Base-by-base conservation (phyloP, 2,329 filamentous ascomycete genomes). In the Nemania abortiva region DNA sequence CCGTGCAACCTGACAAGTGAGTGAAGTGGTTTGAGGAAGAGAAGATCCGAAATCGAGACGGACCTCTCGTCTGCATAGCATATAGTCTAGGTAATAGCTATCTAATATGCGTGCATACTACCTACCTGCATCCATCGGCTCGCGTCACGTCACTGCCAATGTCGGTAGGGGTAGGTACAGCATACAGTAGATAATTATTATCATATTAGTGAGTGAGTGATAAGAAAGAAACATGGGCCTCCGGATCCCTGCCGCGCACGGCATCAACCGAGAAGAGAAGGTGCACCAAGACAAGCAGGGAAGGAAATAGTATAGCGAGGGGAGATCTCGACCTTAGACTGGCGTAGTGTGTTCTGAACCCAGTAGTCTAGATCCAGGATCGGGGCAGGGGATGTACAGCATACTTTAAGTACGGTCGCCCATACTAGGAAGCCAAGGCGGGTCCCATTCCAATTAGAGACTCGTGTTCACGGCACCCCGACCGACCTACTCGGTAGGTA, bases 211-310 rank as follows among this genome's bases (percentile, higher is more conserved):
- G 24, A 27, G 24, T 27, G 5, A 13, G 34, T 31, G 65, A 68
- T 68, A 68, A 68, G 55, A 31, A 27, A 27, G 24, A 27, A 27
- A 50, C 15, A 34, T 47, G 55, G 42, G 18, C 47, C 31, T 42
- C 11, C 18, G 22, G 22, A 55, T 49, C 39, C 57, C 31, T 49
- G 50, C 52, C 39, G 22, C 15, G 47, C 56, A 42, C 31, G 18
- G n/a, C 27, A 65, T 62, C 45, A 55, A 49, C 67, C 67, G 34
- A 66, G 63, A 70, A 59, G 45, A 65, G 66, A 70, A 70, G 67
- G 67, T 70, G 63, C 31, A 56, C 49, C 27, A 49, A 56, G 50
- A 60, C 59, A 9, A 56, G 56, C 54, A 60, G 49, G 57, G 59
- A 34, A 45, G 39, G 6, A 55, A 10, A 55, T 2, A 29, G 49